Evolutionary conservation across 148 eudicot species (phyloP), one percentile per base, ranked within the genome.

Genomic region (Chenopodium suecicum): DNA sequence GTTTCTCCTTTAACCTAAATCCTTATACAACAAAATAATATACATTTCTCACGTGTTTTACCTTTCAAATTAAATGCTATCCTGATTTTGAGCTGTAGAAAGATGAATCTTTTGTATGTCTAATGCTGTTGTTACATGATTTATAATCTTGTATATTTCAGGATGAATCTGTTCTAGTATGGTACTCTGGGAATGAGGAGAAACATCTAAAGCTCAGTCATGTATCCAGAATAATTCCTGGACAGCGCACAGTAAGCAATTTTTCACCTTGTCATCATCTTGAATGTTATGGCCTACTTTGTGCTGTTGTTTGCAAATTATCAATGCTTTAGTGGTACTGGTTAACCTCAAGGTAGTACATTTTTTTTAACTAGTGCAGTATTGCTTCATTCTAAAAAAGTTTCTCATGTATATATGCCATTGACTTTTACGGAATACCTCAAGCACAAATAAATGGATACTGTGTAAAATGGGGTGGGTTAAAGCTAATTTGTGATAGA

Each of bases 171-270:
- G 81, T 84, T 75, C 84, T 93, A 50, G 82, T 91, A 41, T 93
- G 97, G 97, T 89, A 83, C 85, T 78, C 87, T 50, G 91, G 90
- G n/a, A 91, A 90, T 79, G 85, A 85, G 77, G 94, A 92, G 86
- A 93, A 89, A 81, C 90, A 90, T 83, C 88, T 92, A 67, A 85
- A 83, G 76, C 87, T 92, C 78, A 86, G 84, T 84, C 91, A 90
- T 52, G 93, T 93, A 79, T 85, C 92, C 29, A 88, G 91, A 74
- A 91, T 93, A 72, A 89, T 93, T 79, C 93, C 97, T 76, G 97
- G 97, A 70, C 97, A 93, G 82, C 94, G 93, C 65, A 93, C 94
- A 27, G 97, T 92, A 90, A 85, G 92, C 60, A 78, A 78, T 73
- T 37, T 52, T 13, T 62, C 62, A 71, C 19, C 19, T 68, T 67